phyloP scores from a whole-genome alignment of 805 yeast species.

The Candida berthetii region DNA sequence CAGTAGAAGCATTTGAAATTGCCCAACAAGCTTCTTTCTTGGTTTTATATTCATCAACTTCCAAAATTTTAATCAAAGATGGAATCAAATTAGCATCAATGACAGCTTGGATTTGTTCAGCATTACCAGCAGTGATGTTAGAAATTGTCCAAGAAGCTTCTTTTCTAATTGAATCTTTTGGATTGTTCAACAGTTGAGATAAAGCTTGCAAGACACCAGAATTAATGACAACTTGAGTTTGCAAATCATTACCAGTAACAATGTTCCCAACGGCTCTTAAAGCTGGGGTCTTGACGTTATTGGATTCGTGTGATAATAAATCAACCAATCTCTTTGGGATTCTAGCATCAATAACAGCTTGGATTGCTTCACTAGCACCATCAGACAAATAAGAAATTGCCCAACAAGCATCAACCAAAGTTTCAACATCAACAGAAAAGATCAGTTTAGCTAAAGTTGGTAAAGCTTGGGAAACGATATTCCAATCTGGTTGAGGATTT shows the following conservation, averaged over 20 bases:
- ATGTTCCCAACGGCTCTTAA: conserved; percentile 96
- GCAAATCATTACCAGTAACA: conserved; percentile 94
- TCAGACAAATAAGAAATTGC: conserved; percentile 93
- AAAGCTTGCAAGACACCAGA: conserved; percentile 87
- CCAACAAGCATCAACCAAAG: conserved; percentile 97
- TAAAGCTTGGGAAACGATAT: conserved; percentile 73
- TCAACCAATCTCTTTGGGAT: conserved; percentile 94
- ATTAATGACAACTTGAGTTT: conserved; percentile 92
- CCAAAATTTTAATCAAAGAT: conserved; percentile 73
- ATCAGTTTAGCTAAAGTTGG: conserved; percentile 90
- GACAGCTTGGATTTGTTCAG: conserved; percentile 94
- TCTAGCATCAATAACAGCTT: conserved; percentile 94
- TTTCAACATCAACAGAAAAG: conserved; percentile 87
- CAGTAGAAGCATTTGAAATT: conserved; percentile 94
- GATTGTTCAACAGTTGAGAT: conserved; percentile 69
- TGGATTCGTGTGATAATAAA: conserved; percentile 75
- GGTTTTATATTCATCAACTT: conserved; percentile 88
- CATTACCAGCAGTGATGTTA: conserved; percentile 95
- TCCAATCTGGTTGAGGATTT: conserved; percentile 96
- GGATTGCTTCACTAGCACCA: conserved; percentile 89
- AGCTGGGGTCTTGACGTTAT: conserved; percentile 93
- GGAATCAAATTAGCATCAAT: conserved; percentile 93
- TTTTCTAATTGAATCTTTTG: conserved; percentile 89
- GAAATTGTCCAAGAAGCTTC: conserved; percentile 99
- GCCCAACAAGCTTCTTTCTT: conserved; percentile 99